Base-by-base conservation (phyloP, 345 rosid species). In the Fremontodendron californicum region DNA sequence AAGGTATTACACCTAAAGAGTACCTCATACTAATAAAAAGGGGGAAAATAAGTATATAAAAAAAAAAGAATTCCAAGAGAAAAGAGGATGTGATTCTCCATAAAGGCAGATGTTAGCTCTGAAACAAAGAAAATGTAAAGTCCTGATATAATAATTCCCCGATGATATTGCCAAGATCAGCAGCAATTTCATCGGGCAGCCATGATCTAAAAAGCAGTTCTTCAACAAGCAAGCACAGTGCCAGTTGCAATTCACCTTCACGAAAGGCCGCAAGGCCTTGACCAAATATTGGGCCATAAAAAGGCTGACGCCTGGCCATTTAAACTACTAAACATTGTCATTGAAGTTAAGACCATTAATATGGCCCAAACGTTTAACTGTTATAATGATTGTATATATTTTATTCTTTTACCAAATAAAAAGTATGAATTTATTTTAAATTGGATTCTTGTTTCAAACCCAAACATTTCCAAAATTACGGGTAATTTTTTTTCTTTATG, bases 191-290 rank as follows among this genome's bases (percentile, higher is more conserved):
- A 71, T 87, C 85, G 67, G 91, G 92, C 82, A 94, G 79, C 97
- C 97, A 92, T 46, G 98, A 86, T 77, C 97, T 86, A 80, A 94
- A 92, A 80, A 94, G 86, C 81, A 94, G 65, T 84, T 94, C 98
- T 83, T 93, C 98, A 75, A 91, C 97, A 75, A 91, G 79, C 77
- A 85, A 1, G 35, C n/a, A 33, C 91, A 79, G 12, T 77, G 71
- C 90, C 80, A 10, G 89, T 80, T 51, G 95, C 97, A 33, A 33
- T 33, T 33, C 35, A 33, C 35, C 1, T 33, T 33, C 35, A 33
- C 35, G 1, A 33, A 33, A 33, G 35, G 35, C 3, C 2, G 35
- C 35, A 33, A 33, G 35, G 35, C 35, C 35, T 33, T 33, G 35
- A 33, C 35, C 35, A 33, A 33, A 33, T 33, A 33, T 33, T 33